Evolutionary conservation across 345 rosid genomes (phyloP).

Genomic region (Rubroshorea leprosula): DNA sequence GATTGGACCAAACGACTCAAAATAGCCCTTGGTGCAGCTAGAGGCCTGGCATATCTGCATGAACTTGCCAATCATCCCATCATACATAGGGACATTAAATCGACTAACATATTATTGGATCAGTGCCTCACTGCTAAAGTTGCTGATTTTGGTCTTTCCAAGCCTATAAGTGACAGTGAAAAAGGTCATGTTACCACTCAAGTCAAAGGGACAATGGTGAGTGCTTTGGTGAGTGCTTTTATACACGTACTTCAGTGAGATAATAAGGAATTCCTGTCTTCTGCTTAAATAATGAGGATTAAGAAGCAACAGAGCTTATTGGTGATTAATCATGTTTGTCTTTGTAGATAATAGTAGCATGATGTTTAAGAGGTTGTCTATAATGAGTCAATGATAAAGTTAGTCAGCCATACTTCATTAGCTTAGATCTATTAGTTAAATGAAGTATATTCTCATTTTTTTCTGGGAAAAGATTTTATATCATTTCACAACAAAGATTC

Average conservation of each 20-base stretch:
- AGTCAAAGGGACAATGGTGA: conserved; percentile 97
- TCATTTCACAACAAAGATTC: too few species aligned
- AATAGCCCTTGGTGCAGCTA: conserved; percentile 74
- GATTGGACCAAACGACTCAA: conserved; percentile 81
- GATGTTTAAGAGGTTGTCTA: too few species aligned
- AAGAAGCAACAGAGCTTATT: too few species aligned
- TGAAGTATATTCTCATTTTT: too few species aligned
- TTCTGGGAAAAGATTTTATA: too few species aligned
- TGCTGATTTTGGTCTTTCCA: conserved; percentile 92
- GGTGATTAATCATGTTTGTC: too few species aligned
- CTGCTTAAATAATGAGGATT: too few species aligned
- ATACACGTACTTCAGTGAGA: background rate
- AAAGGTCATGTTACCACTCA: conserved; percentile 77
- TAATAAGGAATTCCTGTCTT: background rate
- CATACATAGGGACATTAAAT: conserved; percentile 88
- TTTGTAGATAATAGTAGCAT: too few species aligned
- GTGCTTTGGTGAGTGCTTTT: conserved; percentile 32
- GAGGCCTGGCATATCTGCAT: conserved; percentile 82
- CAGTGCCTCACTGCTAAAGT: conserved; percentile 78
- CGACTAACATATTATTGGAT: conserved; percentile 74
- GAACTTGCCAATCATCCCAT: conserved; percentile 95
- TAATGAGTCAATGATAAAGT: too few species aligned
- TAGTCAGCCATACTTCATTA: too few species aligned
- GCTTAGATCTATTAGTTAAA: too few species aligned
- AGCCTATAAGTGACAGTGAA: conserved; percentile 50